Evolutionary conservation across 129 eudicot species (phyloP).

Genomic region (Centaurea solstitialis): DNA sequence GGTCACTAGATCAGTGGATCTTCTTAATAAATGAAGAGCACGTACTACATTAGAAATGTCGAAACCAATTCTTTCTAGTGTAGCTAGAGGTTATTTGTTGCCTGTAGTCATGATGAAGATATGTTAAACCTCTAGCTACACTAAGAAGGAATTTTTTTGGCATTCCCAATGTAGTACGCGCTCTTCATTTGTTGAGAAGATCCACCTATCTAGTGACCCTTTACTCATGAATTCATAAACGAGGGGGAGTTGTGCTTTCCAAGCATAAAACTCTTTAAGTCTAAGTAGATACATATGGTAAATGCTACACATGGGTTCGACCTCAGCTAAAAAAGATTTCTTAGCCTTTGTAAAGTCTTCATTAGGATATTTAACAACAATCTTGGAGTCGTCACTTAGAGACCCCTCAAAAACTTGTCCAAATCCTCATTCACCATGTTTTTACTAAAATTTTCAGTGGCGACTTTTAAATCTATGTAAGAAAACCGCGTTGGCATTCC

Average conservation of each 20-base stretch:
- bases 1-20: too few relatives aligned
- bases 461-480: neutral
- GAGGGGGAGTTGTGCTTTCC: too few relatives aligned
- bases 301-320: too few relatives aligned
- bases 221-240: too few relatives aligned
- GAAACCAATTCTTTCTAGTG: neutral
- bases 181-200: too few relatives aligned
- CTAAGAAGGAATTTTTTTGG: neutral
- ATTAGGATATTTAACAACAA: conserved; percentile 34
- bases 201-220: too few relatives aligned
- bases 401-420: conserved; percentile 48
- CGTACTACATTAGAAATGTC: neutral
- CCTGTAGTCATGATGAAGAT: conserved; percentile 38
- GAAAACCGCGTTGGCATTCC: too few relatives aligned
- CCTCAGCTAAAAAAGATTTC: conserved; percentile 47
- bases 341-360: conserved; percentile 29
- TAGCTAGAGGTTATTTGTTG: conserved; percentile 41
- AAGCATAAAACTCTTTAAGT: too few relatives aligned
- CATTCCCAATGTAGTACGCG: too few relatives aligned
- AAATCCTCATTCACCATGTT: conserved; percentile 33
- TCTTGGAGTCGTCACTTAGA: conserved; percentile 21
- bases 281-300: too few relatives aligned
- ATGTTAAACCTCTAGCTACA: conserved; percentile 37
- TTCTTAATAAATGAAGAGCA: neutral
- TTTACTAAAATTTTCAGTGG: conserved; percentile 15